phyloP scores from a whole-genome alignment of 2,329 filamentous ascomycete species.

The Westerdykella aurantiaca region DNA sequence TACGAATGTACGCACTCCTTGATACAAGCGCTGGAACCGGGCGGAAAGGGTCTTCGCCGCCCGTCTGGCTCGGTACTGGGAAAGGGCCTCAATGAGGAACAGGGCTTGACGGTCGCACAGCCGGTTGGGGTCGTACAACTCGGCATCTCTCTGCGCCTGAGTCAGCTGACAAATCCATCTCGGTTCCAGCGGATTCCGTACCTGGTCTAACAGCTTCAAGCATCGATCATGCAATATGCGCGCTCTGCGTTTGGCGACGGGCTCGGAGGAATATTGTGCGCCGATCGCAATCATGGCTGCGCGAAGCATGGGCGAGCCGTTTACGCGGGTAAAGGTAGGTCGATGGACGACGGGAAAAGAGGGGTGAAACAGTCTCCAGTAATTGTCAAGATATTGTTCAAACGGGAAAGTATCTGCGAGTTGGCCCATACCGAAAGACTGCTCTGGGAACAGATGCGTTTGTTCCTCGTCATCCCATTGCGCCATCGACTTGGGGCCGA shows the following conservation, averaged over 20 bases:
- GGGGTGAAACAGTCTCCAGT: constrained; percentile 43
- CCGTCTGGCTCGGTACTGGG: constrained; percentile 39
- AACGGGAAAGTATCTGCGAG: constrained; percentile 26
- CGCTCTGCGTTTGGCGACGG: constrained; percentile 32
- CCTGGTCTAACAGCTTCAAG: constrained; percentile 37
- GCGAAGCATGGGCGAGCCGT: constrained; percentile 39
- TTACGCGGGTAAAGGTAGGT: constrained; percentile 33
- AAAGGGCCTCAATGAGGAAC: constrained; percentile 40
- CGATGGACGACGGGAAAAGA: constrained; percentile 42
- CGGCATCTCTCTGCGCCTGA: constrained; percentile 20
- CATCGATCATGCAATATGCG: constrained; percentile 39
- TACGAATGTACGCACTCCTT: constrained; percentile 18
- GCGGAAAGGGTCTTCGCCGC: constrained; percentile 33
- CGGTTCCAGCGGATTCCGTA: constrained; percentile 8
- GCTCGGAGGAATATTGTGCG: constrained; percentile 35
- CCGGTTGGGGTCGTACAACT: constrained; percentile 20
- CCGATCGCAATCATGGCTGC: constrained; percentile 44
- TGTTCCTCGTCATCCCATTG: constrained; percentile 36
- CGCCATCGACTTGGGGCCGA: constrained; percentile 26
- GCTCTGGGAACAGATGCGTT: constrained; percentile 29
- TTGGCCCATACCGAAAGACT: constrained; percentile 37
- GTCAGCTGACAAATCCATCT: constrained; percentile 10
- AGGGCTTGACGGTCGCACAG: constrained; percentile 42
- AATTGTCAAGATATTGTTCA: constrained; percentile 41
- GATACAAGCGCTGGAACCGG: constrained; percentile 36